These are phyloP conservation scores for Kwoniella sp. DNA, from an alignment of 768 basidiomycete species.

Conservation along the genomic window DNA sequence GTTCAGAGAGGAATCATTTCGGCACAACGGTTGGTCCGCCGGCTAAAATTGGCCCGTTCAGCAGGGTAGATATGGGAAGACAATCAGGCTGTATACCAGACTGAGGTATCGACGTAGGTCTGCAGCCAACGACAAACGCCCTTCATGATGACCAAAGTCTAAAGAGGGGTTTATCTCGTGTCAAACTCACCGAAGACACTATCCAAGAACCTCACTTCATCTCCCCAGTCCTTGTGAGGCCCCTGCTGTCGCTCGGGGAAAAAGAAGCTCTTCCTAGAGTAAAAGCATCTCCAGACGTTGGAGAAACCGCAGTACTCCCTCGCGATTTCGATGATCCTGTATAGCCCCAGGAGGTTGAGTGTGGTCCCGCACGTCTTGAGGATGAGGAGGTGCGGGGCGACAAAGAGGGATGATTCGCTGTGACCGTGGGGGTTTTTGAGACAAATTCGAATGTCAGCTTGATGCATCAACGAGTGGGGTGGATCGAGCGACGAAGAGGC, in stretches of 20 bases:
- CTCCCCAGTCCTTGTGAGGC: conserved; percentile 89
- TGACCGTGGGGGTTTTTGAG: no score
- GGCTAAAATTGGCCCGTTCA: no score
- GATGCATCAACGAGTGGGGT: no score
- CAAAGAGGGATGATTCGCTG: conserved; percentile 96
- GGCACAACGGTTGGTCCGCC: no score
- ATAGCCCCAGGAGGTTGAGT: conserved; percentile 90
- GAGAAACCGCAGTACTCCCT: conserved; percentile 57
- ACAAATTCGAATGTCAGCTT: not conserved
- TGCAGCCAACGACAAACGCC: no score
- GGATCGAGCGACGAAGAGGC: no score
- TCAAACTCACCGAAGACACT: conserved; percentile 70
- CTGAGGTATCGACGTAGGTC: no score
- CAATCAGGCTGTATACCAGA: no score
- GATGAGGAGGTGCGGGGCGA: conserved; percentile 91
- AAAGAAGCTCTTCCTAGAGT: conserved; percentile 98
- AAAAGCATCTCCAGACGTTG: conserved; percentile 84
- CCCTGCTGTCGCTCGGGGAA: conserved; percentile 94
- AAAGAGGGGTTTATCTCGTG: not conserved
- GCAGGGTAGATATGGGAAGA: no score
- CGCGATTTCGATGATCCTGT: conserved; percentile 92
- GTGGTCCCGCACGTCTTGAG: conserved; percentile 99
- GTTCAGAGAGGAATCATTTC: no score
- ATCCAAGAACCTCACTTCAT: conserved; percentile 90
- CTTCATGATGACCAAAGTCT: not conserved